Conservation (phyloP, 2,329 filamentous ascomycete species). For the Colletotrichum aenigma region DNA sequence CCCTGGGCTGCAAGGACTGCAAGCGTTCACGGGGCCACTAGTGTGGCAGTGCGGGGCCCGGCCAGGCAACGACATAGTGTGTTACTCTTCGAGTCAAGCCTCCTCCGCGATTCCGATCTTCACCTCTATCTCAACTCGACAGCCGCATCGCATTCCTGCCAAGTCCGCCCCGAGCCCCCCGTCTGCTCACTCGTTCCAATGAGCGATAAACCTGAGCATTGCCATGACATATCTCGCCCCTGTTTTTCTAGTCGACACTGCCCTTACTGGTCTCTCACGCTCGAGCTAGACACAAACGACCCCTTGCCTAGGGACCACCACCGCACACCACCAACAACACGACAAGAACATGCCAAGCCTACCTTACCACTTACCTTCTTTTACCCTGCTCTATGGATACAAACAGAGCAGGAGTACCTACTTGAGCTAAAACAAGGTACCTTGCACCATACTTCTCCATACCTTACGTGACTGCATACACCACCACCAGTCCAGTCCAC, state of each 20-base stretch:
- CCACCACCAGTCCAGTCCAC: background rate
- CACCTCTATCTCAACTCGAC: slow-evolving; percentile 13
- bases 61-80: slow-evolving; percentile 15
- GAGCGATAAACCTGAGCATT: background rate
- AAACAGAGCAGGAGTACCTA: background rate
- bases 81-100: slow-evolving; percentile 14
- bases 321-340: background rate
- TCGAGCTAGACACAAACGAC: background rate
- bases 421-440: background rate
- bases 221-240: slow-evolving; percentile 8
- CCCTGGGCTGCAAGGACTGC: slow-evolving; percentile 16
- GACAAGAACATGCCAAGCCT: background rate
- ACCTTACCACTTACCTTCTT: background rate
- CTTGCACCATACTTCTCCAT: background rate
- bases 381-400: background rate
- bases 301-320: background rate
- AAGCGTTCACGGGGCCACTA: slow-evolving; percentile 19
- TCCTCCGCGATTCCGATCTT: slow-evolving; percentile 21
- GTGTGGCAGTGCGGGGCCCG: slow-evolving; percentile 20
- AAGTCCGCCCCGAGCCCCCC: slow-evolving; percentile 13
- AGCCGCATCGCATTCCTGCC: slow-evolving; percentile 14
- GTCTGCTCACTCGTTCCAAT: background rate
- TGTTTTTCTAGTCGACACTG: background rate
- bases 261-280: background rate
- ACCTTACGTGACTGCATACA: background rate